A percentile compares a stretch with the other conserved stretches of the same genome.
phyloP scores from a whole-genome alignment of 2,329 filamentous ascomycete genomes.

The Fusarium sp. region DNA sequence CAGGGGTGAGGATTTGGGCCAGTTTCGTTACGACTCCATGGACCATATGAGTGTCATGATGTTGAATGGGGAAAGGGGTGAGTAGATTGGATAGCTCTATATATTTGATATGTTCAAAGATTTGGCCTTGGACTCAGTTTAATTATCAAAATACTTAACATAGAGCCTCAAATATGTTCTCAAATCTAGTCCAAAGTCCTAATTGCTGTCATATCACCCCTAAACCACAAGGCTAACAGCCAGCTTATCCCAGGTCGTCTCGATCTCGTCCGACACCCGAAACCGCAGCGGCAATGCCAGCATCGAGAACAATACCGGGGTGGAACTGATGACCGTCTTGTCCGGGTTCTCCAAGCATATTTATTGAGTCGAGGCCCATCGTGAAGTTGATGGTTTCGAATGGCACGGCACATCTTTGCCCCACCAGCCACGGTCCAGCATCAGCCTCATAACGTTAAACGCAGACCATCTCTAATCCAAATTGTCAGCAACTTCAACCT shows the following conservation, averaged over 20 bases:
- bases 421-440: constrained; percentile 18
- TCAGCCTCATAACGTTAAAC: constrained; percentile 29
- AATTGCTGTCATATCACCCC: background rate
- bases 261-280: constrained; percentile 46
- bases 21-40: no score
- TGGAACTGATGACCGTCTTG: constrained; percentile 56
- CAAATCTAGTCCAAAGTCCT: no score
- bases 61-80: no score
- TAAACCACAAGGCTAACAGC: constrained; percentile 31
- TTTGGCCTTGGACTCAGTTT: no score
- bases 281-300: constrained; percentile 41
- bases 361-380: no score
- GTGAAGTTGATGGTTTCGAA: background rate
- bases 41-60: no score
- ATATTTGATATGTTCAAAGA: no score
- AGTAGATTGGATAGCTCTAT: no score
- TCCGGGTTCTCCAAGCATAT: constrained; percentile 50
- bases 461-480: background rate
- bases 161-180: no score
- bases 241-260: constrained; percentile 30
- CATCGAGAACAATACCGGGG: constrained; percentile 54
- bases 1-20: background rate
- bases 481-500: constrained; percentile 10
- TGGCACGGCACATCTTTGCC: background rate
- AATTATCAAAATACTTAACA: no score